Conservation (phyloP, 75 land plant species). For the Cupressus sempervirens region DNA sequence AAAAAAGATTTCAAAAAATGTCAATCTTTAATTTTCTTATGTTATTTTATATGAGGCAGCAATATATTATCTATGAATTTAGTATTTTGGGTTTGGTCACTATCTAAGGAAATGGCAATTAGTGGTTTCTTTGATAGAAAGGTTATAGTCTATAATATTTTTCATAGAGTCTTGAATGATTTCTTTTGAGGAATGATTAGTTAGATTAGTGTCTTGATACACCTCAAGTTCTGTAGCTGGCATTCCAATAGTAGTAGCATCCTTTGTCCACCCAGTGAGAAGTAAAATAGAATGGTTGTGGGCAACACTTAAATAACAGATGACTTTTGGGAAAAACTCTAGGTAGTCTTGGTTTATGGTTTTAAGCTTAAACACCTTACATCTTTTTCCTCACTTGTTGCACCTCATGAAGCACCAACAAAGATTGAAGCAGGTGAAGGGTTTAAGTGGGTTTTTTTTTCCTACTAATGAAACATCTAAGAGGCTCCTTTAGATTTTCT, state of each 20-base stretch:
- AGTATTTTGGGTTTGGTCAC: constrained; percentile 61
- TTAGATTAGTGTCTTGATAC: constrained; percentile 50
- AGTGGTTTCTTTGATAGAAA: constrained; percentile 65
- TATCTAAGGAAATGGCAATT: constrained; percentile 73
- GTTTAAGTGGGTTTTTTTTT: too few relatives aligned
- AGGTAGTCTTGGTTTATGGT: too few relatives aligned
- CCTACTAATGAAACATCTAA: too few relatives aligned
- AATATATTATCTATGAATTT: constrained; percentile 71
- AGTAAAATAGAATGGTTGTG: too few relatives aligned
- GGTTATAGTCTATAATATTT: constrained; percentile 85
- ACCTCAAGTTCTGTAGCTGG: constrained; percentile 76
- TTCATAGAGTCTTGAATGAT: constrained; percentile 91
- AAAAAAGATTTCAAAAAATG: constrained; percentile 67
- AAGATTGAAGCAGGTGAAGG: too few relatives aligned
- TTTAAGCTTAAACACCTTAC: too few relatives aligned
- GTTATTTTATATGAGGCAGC: constrained; percentile 80
- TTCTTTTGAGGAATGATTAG: constrained; percentile 68
- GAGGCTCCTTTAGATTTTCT: too few relatives aligned
- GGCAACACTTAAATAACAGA: too few relatives aligned
- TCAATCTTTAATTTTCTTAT: constrained; percentile 79
- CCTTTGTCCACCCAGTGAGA: too few relatives aligned
- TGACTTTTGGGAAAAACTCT: too few relatives aligned
- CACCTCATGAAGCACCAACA: too few relatives aligned
- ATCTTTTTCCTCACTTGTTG: too few relatives aligned
- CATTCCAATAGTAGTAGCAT: constrained; percentile 27